These are phyloP conservation scores for Sclerotinia borealis DNA, from an alignment of 2,329 filamentous ascomycete genomes.

Conservation along the genomic window DNA sequence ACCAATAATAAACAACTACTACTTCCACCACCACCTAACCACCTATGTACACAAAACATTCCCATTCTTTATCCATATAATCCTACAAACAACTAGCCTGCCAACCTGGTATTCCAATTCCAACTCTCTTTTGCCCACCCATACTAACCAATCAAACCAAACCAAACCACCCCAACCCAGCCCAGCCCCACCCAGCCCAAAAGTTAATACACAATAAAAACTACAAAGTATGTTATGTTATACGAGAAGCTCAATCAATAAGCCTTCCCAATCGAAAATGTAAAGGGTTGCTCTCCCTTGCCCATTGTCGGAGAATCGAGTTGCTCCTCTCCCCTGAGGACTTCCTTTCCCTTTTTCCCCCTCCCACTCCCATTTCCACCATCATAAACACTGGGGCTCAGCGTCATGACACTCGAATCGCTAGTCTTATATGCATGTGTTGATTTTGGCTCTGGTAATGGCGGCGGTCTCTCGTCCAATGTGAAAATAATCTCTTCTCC, in stretches of 20 bases:
- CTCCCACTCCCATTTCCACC: background rate
- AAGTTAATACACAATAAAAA: background rate
- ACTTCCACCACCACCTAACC: too few relatives aligned
- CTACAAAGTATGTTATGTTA: background rate
- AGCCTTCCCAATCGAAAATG: conserved; percentile 1
- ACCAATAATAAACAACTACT: too few relatives aligned
- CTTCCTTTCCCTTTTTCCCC: background rate
- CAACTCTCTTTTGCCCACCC: background rate
- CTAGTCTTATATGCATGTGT: background rate
- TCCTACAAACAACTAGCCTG: background rate
- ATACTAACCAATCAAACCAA: too few relatives aligned
- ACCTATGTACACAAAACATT: too few relatives aligned
- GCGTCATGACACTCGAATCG: background rate
- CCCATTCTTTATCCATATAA: background rate
- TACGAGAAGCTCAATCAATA: background rate
- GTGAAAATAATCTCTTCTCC: background rate
- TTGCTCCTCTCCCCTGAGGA: background rate
- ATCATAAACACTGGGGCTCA: conserved; percentile 7
- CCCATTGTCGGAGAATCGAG: background rate
- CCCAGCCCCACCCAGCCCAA: background rate
- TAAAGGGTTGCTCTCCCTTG: background rate
- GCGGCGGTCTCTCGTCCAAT: background rate
- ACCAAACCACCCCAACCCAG: too few relatives aligned
- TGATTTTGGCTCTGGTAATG: background rate
- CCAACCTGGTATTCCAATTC: too few relatives aligned